Evolutionary conservation across 2,329 filamentous ascomycete genomes (phyloP).

Genomic region (Xylaria polymorpha): DNA sequence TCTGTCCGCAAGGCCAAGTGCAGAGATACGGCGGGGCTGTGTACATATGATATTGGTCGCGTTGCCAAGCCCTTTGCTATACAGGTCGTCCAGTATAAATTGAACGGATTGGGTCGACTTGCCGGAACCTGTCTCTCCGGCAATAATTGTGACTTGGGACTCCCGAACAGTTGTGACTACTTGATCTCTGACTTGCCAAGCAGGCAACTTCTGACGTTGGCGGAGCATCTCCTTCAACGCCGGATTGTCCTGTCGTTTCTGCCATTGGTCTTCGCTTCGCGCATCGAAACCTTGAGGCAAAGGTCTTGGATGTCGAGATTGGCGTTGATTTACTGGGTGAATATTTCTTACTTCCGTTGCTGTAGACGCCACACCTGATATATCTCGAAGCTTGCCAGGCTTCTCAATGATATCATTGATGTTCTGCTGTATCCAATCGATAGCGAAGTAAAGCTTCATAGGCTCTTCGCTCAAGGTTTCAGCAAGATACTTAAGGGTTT

Average conservation of each 20-base stretch:
- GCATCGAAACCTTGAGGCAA: constrained; percentile 73
- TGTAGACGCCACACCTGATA: constrained; percentile 80
- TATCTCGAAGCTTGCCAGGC: constrained; percentile 85
- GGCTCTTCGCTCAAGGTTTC: constrained; percentile 81
- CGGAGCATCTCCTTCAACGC: constrained; percentile 80
- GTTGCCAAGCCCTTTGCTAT: constrained; percentile 77
- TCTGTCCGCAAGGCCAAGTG: constrained; percentile 90
- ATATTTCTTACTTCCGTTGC: constrained; percentile 64
- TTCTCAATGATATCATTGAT: constrained; percentile 84
- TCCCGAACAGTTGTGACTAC: constrained; percentile 80
- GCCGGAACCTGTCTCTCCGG: constrained; percentile 94
- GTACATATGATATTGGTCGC: constrained; percentile 93
- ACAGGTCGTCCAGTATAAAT: constrained; percentile 93
- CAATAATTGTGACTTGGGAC: constrained; percentile 94
- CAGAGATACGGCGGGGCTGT: constrained; percentile 93
- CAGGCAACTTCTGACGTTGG: constrained; percentile 80
- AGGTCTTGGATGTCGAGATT: constrained; percentile 63
- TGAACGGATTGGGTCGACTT: constrained; percentile 98
- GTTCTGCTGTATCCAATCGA: constrained; percentile 91
- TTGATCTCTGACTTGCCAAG: constrained; percentile 83
- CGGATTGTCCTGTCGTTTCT: constrained; percentile 70
- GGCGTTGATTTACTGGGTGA: constrained; percentile 50
- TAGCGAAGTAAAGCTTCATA: constrained; percentile 87
- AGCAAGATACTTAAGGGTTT: constrained; percentile 76
- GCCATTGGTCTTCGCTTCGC: constrained; percentile 75